Conservation (phyloP, 2,329 filamentous ascomycete species). For the Xylaria sp. region DNA sequence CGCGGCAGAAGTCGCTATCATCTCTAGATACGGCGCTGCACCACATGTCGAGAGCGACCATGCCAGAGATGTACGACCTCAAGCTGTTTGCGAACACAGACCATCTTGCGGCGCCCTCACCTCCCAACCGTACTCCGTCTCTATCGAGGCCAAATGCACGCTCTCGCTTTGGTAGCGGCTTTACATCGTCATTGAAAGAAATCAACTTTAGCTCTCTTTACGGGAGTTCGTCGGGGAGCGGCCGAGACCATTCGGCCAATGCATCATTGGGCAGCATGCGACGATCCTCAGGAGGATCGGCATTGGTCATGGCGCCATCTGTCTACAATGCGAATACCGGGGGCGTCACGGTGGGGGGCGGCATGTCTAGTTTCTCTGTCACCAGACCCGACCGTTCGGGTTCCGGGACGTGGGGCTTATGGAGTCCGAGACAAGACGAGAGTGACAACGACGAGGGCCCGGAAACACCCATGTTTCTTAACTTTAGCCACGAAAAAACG, state of each 20-base stretch:
- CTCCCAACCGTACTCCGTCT: slow-evolving; percentile 39
- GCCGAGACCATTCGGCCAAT: slow-evolving; percentile 54
- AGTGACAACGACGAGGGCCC: slow-evolving; percentile 32
- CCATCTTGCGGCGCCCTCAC: slow-evolving; percentile 59
- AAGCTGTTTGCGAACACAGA: slow-evolving; percentile 76
- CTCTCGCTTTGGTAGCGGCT: slow-evolving; percentile 47
- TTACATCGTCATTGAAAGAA: slow-evolving; percentile 42
- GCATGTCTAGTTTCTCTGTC: slow-evolving; percentile 31
- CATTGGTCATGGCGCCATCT: slow-evolving; percentile 34
- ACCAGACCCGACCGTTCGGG: slow-evolving; percentile 48
- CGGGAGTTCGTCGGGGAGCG: slow-evolving; percentile 48
- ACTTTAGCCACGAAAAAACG: slow-evolving; percentile 52
- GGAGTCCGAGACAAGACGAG: slow-evolving; percentile 50
- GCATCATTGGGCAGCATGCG: slow-evolving; percentile 46
- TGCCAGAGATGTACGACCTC: slow-evolving; percentile 73
- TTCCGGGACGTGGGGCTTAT: slow-evolving; percentile 43
- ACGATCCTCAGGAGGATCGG: slow-evolving; percentile 35
- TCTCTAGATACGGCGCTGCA: slow-evolving; percentile 40
- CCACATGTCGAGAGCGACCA: slow-evolving; percentile 43
- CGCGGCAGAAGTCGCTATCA: slow-evolving; percentile 28
- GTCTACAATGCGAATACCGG: slow-evolving; percentile 38
- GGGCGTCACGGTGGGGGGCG: slow-evolving; percentile 49
- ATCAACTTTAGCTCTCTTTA: slow-evolving; percentile 42
- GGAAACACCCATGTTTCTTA: slow-evolving; percentile 51
- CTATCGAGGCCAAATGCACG: slow-evolving; percentile 45